A percentile compares a stretch with the other conserved stretches of the same genome.
Conservation (phyloP, 768 basidiomycete species). For the Macrolepiota dolichaula region DNA sequence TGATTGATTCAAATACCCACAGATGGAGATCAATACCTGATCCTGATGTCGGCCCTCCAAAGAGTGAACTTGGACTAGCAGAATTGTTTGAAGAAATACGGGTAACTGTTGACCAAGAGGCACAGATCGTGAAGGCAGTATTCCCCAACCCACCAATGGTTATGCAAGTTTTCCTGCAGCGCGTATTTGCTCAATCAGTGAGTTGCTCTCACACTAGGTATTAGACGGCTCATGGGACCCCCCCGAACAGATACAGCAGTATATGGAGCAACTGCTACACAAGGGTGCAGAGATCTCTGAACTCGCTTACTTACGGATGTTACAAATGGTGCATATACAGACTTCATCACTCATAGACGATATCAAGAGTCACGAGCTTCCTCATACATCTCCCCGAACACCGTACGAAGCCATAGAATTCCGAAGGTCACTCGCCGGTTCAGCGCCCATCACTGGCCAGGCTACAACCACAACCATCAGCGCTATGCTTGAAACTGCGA, state of each 20-base stretch:
- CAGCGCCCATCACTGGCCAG: constrained; percentile 38
- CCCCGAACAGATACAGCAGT: constrained; percentile 81
- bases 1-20: constrained; percentile 4
- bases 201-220: constrained; percentile 21
- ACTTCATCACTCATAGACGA: constrained; percentile 83
- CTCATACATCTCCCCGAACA: constrained; percentile 60
- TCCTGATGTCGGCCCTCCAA: constrained; percentile 75
- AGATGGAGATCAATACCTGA: constrained; percentile 86
- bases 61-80: constrained; percentile 71
- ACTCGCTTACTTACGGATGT: constrained; percentile 84
- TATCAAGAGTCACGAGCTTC: constrained; percentile 86
- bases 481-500: constrained; percentile 89
- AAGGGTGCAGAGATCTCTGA: constrained; percentile 75
- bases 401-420: constrained; percentile 63
- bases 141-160: constrained; percentile 96
- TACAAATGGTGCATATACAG: constrained; percentile 83
- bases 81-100: constrained; percentile 87
- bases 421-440: constrained; percentile 47
- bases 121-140: constrained; percentile 97
- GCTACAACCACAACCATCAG: constrained; percentile 60
- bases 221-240: constrained; percentile 1
- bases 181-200: constrained; percentile 97
- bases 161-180: constrained; percentile 96
- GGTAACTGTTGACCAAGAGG: constrained; percentile 89
- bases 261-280: constrained; percentile 86